Conservation (phyloP, 106 monocot species). For the Dendrobium nobile region DNA sequence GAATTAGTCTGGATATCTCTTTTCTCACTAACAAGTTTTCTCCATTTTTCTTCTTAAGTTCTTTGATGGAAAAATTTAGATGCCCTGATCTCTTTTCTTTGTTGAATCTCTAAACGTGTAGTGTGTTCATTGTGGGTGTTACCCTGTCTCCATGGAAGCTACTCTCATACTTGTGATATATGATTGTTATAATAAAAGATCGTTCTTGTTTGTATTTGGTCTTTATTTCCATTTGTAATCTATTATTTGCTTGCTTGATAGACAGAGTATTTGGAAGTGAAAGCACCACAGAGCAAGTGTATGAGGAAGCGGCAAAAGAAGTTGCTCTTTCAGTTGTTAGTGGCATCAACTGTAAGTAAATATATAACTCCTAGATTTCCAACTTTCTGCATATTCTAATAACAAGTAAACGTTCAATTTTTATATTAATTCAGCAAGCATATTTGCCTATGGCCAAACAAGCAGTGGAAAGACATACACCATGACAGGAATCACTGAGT, state of each 20-base stretch:
- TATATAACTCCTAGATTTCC: not conserved
- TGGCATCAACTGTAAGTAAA: conserved; percentile 82
- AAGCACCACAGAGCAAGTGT: conserved; percentile 60
- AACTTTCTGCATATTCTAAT: not conserved
- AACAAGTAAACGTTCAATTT: not conserved
- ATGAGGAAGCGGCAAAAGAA: conserved; percentile 82
- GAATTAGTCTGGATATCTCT: not conserved
- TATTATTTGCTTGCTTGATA: conserved; percentile 10
- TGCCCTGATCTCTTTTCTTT: not conserved
- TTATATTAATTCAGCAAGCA: conserved; percentile 54
- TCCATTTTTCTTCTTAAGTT: not conserved
- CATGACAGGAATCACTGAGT: conserved; percentile 91
- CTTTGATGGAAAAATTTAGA: not conserved
- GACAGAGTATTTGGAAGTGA: conserved; percentile 80
- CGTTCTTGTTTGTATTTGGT: not conserved
- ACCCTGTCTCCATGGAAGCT: not conserved
- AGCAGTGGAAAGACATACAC: conserved; percentile 99
- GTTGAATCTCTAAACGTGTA: not conserved
- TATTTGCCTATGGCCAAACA: conserved; percentile 99
- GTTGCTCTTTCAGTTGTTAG: conserved; percentile 88
- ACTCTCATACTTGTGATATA: not conserved
- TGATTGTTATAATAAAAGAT: not conserved
- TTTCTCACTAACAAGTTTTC: not conserved
- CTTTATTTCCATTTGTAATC: not conserved
- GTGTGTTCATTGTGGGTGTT: not conserved